Evolutionary conservation across 345 rosid species (phyloP).

Genomic region (Limnanthes douglasii): DNA sequence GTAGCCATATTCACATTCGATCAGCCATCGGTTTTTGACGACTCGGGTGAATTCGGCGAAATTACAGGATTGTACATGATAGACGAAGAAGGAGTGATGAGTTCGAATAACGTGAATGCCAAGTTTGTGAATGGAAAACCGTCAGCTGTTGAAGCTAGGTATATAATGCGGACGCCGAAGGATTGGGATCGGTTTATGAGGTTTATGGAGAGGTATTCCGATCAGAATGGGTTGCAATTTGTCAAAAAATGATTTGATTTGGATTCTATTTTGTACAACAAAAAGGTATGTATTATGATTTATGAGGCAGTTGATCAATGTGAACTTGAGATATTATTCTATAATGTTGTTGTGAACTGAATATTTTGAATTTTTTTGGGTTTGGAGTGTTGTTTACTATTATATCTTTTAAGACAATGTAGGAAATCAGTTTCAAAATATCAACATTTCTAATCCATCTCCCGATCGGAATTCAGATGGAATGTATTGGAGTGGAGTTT

Average conservation of each 20-base stretch:
- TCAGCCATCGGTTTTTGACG: constrained; percentile 82
- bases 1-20: constrained; percentile 67
- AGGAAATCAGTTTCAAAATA: no score
- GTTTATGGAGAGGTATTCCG: constrained; percentile 90
- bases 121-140: constrained; percentile 90
- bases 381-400: no score
- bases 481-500: no score
- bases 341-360: no score
- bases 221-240: constrained; percentile 73
- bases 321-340: no score
- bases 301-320: no score
- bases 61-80: constrained; percentile 95
- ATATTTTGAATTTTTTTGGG: no score
- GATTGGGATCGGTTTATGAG: constrained; percentile 99
- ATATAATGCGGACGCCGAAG: constrained; percentile 57
- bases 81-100: constrained; percentile 88
- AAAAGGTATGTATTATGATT: no score
- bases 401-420: no score
- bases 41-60: constrained; percentile 79
- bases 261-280: no score
- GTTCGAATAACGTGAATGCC: constrained; percentile 84
- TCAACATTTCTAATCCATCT: no score
- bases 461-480: no score
- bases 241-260: constrained; percentile 70
- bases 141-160: constrained; percentile 70